phyloP scores from a whole-genome alignment of 2,329 filamentous ascomycete genomes.

The Botrytis hyacinthi region DNA sequence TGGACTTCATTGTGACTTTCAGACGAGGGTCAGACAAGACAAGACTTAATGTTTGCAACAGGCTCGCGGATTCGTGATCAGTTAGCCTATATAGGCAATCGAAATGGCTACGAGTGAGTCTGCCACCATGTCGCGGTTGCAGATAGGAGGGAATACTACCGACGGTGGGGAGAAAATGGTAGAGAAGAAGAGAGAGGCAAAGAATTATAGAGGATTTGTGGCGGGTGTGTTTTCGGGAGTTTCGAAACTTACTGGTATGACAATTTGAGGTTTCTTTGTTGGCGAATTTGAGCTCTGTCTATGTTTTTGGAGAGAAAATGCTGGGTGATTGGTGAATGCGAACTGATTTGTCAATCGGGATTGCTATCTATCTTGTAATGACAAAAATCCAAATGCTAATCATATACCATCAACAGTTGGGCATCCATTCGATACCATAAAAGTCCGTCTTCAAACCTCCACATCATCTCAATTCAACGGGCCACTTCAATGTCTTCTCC shows the following conservation, averaged over 20 bases:
- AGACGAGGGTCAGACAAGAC: background rate
- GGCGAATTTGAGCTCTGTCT: background rate
- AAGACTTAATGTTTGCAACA: background rate
- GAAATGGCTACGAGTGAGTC: constrained; percentile 7
- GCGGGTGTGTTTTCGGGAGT: constrained; percentile 95
- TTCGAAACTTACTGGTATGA: constrained; percentile 75
- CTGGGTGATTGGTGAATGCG: background rate
- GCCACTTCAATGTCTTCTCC: constrained; percentile 78
- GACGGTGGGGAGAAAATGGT: constrained; percentile 21
- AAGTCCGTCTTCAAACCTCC: constrained; percentile 91
- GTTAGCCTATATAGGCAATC: background rate
- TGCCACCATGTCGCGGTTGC: background rate
- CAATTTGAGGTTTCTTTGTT: background rate
- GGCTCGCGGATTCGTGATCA: background rate
- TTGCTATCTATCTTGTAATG: background rate
- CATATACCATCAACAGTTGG: constrained; percentile 45
- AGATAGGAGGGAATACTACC: background rate
- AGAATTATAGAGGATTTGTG: constrained; percentile 85
- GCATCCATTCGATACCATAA: constrained; percentile 90
- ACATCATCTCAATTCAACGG: constrained; percentile 75
- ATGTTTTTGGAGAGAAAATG: background rate
- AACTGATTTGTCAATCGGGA: background rate
- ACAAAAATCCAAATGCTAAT: background rate
- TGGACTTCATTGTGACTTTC: background rate
- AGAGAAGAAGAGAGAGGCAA: constrained; percentile 42